Conservation (phyloP, 2,329 filamentous ascomycete species). For the Fusarium xyrophilum region DNA sequence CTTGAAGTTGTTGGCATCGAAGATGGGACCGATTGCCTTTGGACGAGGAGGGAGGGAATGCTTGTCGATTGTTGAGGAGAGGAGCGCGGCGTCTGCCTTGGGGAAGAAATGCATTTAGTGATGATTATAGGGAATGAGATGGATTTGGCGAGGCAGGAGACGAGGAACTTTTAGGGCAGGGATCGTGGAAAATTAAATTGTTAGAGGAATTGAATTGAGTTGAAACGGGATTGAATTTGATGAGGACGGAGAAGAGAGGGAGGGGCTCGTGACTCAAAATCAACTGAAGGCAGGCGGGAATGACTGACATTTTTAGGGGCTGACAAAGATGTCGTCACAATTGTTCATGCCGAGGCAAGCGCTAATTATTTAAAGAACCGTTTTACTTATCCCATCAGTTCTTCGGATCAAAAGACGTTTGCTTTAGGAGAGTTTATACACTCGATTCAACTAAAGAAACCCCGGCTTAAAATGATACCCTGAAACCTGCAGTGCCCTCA, state of each 20-base stretch:
- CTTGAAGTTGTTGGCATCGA: conserved; percentile 21
- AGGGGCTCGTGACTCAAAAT: not conserved
- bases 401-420: not conserved
- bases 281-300: not conserved
- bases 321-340: not conserved
- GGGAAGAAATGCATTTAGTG: conserved; percentile 39
- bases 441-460: not conserved
- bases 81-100: conserved; percentile 36
- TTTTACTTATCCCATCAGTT: not conserved
- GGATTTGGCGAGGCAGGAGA: not conserved
- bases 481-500: not conserved
- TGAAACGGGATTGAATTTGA: not conserved
- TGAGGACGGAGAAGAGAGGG: not conserved
- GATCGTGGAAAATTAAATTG: not conserved
- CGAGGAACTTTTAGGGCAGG: not conserved
- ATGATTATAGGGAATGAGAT: not conserved
- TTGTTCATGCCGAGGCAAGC: not conserved
- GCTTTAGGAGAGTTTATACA: not conserved
- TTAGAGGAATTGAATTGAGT: not conserved
- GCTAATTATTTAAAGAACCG: not conserved
- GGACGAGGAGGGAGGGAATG: conserved; percentile 19
- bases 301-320: not conserved
- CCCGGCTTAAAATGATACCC: not conserved
- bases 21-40: conserved; percentile 28
- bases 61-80: conserved; percentile 31